A percentile compares a stretch with the other conserved stretches of the same genome.
phyloP scores from a whole-genome alignment of 306 rosid species.

The Pyrus pyrifolia region DNA sequence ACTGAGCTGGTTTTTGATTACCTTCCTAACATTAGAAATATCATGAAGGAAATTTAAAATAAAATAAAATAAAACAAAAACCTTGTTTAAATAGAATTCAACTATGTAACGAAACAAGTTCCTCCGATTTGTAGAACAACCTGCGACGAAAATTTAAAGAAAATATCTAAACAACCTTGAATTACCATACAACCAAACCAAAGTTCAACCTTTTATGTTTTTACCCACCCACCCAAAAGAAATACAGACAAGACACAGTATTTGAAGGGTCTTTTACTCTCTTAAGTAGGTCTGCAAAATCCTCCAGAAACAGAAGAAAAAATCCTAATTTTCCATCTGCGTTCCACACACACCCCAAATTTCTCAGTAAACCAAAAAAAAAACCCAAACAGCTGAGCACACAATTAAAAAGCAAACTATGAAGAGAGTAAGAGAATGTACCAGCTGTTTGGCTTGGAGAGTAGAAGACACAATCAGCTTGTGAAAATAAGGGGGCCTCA shows the following conservation, averaged over 20 bases:
- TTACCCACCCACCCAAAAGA: not conserved
- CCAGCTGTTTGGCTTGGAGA: conserved; percentile 68
- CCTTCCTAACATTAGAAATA: not conserved
- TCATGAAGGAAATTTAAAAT: not conserved
- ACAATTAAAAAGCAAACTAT: not conserved
- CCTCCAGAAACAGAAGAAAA: not conserved
- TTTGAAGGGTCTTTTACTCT: not conserved
- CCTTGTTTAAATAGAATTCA: not conserved
- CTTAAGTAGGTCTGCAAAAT: not conserved
- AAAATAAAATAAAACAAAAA: not conserved
- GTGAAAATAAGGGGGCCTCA: conserved; percentile 72
- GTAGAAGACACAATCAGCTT: conserved; percentile 74
- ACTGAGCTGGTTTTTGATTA: not conserved
- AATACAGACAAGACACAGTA: not conserved
- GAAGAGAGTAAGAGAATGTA: conserved; percentile 31
- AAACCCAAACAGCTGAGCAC: not conserved
- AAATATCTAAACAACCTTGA: not conserved
- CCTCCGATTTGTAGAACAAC: not conserved
- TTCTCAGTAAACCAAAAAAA: conserved; percentile 2
- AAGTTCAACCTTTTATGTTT: not conserved
- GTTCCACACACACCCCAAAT: conserved; percentile 10
- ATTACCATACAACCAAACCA: not conserved
- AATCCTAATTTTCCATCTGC: not conserved
- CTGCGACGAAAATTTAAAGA: not conserved
- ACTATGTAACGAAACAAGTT: not conserved